A percentile compares a stretch with the other conserved stretches of the same genome.
These are phyloP conservation scores for Phaeosphaeriaceae sp. DNA, from an alignment of 2,329 filamentous ascomycete genomes.

Conservation along the genomic window DNA sequence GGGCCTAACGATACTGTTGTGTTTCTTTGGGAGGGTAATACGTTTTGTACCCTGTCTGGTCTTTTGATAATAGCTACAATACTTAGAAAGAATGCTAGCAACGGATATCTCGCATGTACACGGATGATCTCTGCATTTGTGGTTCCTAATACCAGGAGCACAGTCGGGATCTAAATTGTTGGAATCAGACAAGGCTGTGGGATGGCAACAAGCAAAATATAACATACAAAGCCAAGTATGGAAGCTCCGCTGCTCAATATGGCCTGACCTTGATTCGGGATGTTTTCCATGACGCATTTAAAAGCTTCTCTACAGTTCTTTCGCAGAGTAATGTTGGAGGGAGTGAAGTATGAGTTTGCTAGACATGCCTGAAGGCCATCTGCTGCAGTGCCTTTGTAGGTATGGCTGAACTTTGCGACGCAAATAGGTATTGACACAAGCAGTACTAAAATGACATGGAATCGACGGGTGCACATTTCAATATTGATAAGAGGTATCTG, in stretches of 20 bases:
- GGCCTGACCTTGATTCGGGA: conserved; percentile 1
- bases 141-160: conserved; percentile 1
- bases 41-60: neutral
- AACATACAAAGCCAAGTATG: conserved; percentile 7
- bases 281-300: conserved; percentile 7
- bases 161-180: neutral
- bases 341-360: neutral
- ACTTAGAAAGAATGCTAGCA: conserved; percentile 1
- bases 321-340: neutral
- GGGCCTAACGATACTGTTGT: neutral
- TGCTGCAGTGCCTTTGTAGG: neutral
- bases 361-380: conserved; percentile 1
- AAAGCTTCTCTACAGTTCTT: conserved; percentile 1
- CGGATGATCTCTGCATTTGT: neutral
- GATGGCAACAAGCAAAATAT: neutral
- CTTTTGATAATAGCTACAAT: neutral
- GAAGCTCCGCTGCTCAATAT: conserved; percentile 6
- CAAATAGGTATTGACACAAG: too few species aligned
- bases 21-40: neutral
- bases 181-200: neutral
- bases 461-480: too few species aligned
- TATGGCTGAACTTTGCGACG: neutral
- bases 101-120: neutral
- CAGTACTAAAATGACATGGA: neutral
- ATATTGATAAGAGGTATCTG: too few species aligned